phyloP scores from a whole-genome alignment of 2,329 filamentous ascomycete genomes.

The Aureobasidium lini region DNA sequence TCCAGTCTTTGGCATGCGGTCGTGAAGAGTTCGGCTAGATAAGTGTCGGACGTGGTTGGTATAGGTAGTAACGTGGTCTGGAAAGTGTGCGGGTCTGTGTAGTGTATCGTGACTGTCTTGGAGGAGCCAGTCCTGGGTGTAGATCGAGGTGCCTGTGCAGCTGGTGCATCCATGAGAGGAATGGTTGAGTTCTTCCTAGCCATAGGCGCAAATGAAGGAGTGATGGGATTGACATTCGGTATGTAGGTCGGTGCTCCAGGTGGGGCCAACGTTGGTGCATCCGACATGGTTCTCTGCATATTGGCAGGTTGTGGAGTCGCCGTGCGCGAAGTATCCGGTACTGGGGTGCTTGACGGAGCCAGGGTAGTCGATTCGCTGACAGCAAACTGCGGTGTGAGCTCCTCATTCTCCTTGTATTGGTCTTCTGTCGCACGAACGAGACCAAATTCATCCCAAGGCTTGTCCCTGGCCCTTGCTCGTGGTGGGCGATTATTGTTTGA shows the following conservation, averaged over 20 bases:
- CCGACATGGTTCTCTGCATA: conserved; percentile 12
- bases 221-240: conserved; percentile 45
- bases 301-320: conserved; percentile 18
- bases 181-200: conserved; percentile 40
- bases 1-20: conserved; percentile 69
- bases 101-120: conserved; percentile 65
- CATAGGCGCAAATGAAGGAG: conserved; percentile 40
- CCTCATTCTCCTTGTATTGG: conserved; percentile 63
- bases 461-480: conserved; percentile 60
- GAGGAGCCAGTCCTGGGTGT: conserved; percentile 58
- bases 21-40: conserved; percentile 74
- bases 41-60: conserved; percentile 73
- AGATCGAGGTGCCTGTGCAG: conserved; percentile 34
- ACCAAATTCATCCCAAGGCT: conserved; percentile 75
- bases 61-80: conserved; percentile 64
- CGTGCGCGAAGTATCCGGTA: conserved; percentile 14
- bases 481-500: conserved; percentile 66
- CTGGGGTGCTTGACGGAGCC: conserved; percentile 1
- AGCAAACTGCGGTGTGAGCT: conserved; percentile 55
- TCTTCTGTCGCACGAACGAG: conserved; percentile 63
- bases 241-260: conserved; percentile 24
- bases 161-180: conserved; percentile 35
- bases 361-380: conserved; percentile 43
- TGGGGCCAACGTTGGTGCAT: conserved; percentile 17
- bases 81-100: conserved; percentile 58